A percentile compares a stretch with the other conserved stretches of the same genome.
Evolutionary conservation across 2,329 filamentous ascomycete genomes (phyloP).

Genomic region (Diaporthe sp.): DNA sequence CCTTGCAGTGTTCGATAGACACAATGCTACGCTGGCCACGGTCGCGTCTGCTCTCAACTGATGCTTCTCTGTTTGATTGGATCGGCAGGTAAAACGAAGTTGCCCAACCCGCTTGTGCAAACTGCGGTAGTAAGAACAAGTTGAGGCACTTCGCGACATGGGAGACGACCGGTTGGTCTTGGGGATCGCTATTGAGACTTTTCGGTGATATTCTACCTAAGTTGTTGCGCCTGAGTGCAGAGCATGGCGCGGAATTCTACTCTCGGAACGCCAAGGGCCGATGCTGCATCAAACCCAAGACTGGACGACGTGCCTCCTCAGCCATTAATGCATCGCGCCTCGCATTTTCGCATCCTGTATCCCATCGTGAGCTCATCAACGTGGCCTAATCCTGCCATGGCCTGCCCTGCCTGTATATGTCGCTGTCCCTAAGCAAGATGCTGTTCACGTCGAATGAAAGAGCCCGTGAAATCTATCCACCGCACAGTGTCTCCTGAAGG

Average conservation of each 20-base stretch:
- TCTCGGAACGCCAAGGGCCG: slow-evolving; percentile 31
- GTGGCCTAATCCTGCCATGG: slow-evolving; percentile 31
- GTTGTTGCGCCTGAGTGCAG: slow-evolving; percentile 34
- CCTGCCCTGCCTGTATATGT: slow-evolving; percentile 34
- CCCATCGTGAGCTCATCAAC: slow-evolving; percentile 34
- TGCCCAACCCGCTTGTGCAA: not conserved
- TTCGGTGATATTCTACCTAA: slow-evolving; percentile 36
- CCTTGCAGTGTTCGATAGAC: slow-evolving; percentile 8
- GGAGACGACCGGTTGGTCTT: not conserved
- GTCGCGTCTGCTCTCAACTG: not conserved
- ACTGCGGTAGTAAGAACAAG: not conserved
- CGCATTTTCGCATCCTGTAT: slow-evolving; percentile 33
- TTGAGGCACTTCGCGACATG: not conserved
- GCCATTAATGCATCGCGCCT: slow-evolving; percentile 36
- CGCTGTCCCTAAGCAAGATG: slow-evolving; percentile 37
- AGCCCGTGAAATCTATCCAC: slow-evolving; percentile 36
- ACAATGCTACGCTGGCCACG: slow-evolving; percentile 24
- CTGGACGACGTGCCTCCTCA: slow-evolving; percentile 26
- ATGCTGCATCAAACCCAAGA: slow-evolving; percentile 34
- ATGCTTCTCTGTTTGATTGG: not conserved
- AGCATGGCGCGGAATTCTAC: slow-evolving; percentile 33
- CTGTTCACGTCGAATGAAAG: slow-evolving; percentile 33
- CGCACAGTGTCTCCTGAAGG: slow-evolving; percentile 27
- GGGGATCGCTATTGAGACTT: slow-evolving; percentile 26
- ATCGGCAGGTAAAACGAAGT: not conserved